Percentiles rank a stretch among this genome's conserved stretches.
phyloP scores from a whole-genome alignment of 148 eudicot species.

The Persicaria tinctoria region DNA sequence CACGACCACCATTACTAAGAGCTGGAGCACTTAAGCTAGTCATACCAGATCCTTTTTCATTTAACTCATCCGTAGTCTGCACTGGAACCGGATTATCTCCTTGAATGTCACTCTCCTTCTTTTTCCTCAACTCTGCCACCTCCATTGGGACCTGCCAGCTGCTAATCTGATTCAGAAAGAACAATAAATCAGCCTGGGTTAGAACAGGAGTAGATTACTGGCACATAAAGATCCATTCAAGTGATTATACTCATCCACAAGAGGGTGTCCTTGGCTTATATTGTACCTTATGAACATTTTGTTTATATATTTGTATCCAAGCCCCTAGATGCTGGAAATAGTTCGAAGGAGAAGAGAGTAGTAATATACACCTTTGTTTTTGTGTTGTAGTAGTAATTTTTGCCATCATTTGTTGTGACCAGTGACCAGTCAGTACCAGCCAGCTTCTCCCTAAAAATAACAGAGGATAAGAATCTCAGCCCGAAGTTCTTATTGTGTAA shows the following conservation, averaged over 20 bases:
- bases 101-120: slow-evolving; percentile 49
- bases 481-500: slow-evolving; percentile 1
- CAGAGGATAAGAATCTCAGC: background rate
- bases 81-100: slow-evolving; percentile 45
- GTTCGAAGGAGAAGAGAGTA: background rate
- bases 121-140: slow-evolving; percentile 66
- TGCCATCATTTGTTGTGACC: slow-evolving; percentile 87
- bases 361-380: slow-evolving; percentile 54
- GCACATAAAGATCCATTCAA: background rate
- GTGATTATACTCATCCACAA: background rate
- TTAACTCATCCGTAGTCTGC: slow-evolving; percentile 31
- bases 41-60: slow-evolving; percentile 57
- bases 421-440: slow-evolving; percentile 79
- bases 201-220: background rate
- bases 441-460: slow-evolving; percentile 68
- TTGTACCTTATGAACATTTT: background rate
- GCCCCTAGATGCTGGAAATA: background rate
- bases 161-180: slow-evolving; percentile 47
- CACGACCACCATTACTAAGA: slow-evolving; percentile 88
- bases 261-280: background rate
- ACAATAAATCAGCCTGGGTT: background rate
- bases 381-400: slow-evolving; percentile 79
- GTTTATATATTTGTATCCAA: background rate
- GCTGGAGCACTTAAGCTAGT: slow-evolving; percentile 77
- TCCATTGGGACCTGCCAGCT: slow-evolving; percentile 95